Percentiles rank a stretch among this genome's conserved stretches.
These are phyloP conservation scores for Hyaloperonospora brassicae DNA, from an alignment of 352 stramenopile genomes.

Conservation along the genomic window DNA sequence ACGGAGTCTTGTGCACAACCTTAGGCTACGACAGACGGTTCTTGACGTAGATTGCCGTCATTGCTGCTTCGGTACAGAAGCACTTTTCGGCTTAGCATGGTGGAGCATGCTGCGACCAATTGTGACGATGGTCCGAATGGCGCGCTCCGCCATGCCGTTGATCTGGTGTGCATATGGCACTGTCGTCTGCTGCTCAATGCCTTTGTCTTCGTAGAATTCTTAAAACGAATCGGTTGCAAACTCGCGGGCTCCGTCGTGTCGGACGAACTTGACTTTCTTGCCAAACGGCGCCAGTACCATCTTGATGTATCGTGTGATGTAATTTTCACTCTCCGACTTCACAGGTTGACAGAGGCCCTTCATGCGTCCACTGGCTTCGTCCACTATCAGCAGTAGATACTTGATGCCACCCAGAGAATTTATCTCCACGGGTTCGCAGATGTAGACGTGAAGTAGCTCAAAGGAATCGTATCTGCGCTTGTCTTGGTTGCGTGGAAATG, in stretches of 20 bases:
- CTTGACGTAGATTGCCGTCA: constrained; percentile 1
- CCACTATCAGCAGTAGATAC: not conserved
- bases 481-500: not conserved
- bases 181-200: not conserved
- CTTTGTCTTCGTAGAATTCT: not conserved
- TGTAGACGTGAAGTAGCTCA: too few species aligned
- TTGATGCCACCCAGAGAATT: not conserved
- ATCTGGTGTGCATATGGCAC: not conserved
- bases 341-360: not conserved
- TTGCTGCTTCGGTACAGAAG: not conserved
- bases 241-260: not conserved
- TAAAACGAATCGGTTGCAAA: not conserved
- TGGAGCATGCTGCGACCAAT: not conserved
- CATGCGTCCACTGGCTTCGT: not conserved
- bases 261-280: not conserved
- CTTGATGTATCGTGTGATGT: not conserved
- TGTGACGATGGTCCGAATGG: not conserved
- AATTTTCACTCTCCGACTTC: not conserved
- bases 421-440: not conserved
- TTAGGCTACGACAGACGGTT: not conserved
- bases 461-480: too few species aligned
- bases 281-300: not conserved
- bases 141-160: not conserved
- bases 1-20: not conserved
- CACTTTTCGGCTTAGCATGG: constrained; percentile 1